phyloP scores from a whole-genome alignment of 176 grass and related monocot species.

The Themeda triandra region DNA sequence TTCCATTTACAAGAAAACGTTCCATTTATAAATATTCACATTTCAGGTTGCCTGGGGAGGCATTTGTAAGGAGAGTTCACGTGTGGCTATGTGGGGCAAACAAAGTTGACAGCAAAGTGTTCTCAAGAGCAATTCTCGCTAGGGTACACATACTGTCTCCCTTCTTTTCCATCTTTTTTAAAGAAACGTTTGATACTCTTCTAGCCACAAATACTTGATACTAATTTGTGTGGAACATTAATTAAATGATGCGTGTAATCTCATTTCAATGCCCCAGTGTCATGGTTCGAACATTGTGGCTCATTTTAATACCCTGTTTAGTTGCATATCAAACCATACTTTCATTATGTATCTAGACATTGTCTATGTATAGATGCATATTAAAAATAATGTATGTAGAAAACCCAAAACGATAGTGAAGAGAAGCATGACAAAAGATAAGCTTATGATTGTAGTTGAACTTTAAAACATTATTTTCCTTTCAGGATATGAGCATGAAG shows the following conservation, averaged over 20 bases:
- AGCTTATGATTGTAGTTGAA: neutral
- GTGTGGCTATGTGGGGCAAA: slow-evolving; percentile 83
- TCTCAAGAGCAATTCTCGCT: slow-evolving; percentile 87
- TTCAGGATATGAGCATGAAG: neutral
- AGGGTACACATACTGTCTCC: slow-evolving; percentile 28
- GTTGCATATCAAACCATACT: no score
- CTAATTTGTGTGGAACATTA: no score
- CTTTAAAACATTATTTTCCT: neutral
- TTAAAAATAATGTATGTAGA: neutral
- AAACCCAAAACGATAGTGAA: neutral
- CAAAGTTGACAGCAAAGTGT: slow-evolving; percentile 77
- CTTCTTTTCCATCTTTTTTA: neutral
- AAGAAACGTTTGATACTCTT: neutral
- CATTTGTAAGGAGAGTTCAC: slow-evolving; percentile 53
- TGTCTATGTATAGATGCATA: no score
- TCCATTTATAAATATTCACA: no score
- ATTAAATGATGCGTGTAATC: no score
- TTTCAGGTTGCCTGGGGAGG: slow-evolving; percentile 73
- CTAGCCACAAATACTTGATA: no score
- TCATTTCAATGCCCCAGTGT: no score
- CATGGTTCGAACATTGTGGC: no score
- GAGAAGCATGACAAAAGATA: no score
- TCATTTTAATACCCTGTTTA: no score
- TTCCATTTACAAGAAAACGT: neutral
- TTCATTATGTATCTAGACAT: no score